Conservation (phyloP, 805 yeast genomes). For the Cyberlindnera euphorbiiphila region DNA sequence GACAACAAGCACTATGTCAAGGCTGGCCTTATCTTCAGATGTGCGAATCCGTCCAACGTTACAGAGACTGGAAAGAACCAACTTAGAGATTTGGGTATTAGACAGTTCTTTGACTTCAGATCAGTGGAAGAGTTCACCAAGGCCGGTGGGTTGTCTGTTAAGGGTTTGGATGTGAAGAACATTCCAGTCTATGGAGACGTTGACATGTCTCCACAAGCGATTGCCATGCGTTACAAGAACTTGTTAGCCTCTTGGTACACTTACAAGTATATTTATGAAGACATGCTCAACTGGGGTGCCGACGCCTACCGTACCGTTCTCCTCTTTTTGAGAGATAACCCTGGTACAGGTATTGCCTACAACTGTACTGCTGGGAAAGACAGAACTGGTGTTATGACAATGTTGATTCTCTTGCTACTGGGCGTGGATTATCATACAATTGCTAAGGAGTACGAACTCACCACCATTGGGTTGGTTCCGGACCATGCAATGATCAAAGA, state of each 20-base stretch:
- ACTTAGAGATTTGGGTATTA: conserved; percentile 39
- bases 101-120: conserved; percentile 63
- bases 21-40: conserved; percentile 54
- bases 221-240: conserved; percentile 51
- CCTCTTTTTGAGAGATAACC: conserved; percentile 50
- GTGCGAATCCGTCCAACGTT: conserved; percentile 55
- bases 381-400: conserved; percentile 72
- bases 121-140: conserved; percentile 50
- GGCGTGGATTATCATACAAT: conserved; percentile 66
- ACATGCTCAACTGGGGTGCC: conserved; percentile 49
- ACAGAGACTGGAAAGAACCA: conserved; percentile 48
- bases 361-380: conserved; percentile 90
- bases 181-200: conserved; percentile 52
- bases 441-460: conserved; percentile 74
- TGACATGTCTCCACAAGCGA: conserved; percentile 61
- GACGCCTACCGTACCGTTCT: conserved; percentile 48
- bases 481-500: conserved; percentile 29
- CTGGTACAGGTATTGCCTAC: conserved; percentile 50
- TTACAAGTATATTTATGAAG: conserved; percentile 58
- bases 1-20: conserved; percentile 40
- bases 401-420: conserved; percentile 57
- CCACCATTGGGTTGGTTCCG: conserved; percentile 58
- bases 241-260: conserved; percentile 59
- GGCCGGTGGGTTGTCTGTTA: conserved; percentile 41
- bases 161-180: conserved; percentile 46